These are phyloP conservation scores for Komagataella phaffii DNA, from an alignment of 805 yeast species.

Conservation along the genomic window DNA sequence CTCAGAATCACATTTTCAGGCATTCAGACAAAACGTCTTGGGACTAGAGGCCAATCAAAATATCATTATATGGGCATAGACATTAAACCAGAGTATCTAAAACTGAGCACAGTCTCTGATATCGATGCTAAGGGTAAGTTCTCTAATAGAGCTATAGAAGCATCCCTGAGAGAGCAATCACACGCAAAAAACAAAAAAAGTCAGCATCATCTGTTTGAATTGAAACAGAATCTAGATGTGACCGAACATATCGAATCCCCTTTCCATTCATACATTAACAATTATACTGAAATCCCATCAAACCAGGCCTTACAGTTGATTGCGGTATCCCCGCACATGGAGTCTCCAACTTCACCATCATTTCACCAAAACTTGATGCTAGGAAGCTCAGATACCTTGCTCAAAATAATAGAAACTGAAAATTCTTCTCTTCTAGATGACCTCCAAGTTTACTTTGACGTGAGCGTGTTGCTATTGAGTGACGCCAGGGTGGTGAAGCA, in stretches of 20 bases:
- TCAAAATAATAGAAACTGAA: neutral
- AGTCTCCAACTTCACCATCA: neutral
- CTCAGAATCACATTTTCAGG: conserved; percentile 53
- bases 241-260: neutral
- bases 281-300: neutral
- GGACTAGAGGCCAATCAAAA: conserved; percentile 67
- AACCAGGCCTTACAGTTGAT: neutral
- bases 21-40: conserved; percentile 60
- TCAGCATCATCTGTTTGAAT: neutral
- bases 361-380: neutral
- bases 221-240: neutral
- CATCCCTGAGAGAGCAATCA: neutral
- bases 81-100: conserved; percentile 2
- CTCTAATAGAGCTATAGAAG: neutral
- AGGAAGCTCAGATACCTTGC: neutral
- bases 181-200: neutral
- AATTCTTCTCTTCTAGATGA: neutral
- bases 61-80: conserved; percentile 72
- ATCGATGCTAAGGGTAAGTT: neutral
- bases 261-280: neutral
- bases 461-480: neutral
- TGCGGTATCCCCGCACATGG: neutral
- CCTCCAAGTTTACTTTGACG: neutral
- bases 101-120: neutral
- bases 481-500: neutral